phyloP scores from a whole-genome alignment of 306 rosid genomes.

The Quercus mongolica region DNA sequence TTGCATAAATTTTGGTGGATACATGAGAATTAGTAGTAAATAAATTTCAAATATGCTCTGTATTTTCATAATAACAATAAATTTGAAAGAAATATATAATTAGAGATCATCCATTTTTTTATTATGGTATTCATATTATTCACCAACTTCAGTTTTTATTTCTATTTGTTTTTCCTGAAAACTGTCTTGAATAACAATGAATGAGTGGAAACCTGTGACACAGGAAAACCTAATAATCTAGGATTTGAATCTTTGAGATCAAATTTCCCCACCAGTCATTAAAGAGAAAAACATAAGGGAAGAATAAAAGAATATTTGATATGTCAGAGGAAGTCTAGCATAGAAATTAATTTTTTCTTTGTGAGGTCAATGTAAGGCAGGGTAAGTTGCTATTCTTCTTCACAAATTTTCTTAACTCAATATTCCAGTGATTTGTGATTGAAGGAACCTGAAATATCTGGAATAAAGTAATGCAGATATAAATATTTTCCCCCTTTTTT shows the following conservation, averaged over 20 bases:
- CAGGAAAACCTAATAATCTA: neutral
- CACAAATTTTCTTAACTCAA: neutral
- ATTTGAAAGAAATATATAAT: neutral
- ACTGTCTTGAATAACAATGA: neutral
- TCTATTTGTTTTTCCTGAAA: neutral
- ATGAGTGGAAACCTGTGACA: neutral
- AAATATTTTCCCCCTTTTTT: no score
- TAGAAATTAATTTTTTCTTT: neutral
- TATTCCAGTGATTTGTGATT: neutral
- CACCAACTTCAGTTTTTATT: neutral
- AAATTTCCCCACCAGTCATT: neutral
- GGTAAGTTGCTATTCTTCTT: neutral
- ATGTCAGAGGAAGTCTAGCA: neutral
- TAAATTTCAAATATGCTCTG: no score
- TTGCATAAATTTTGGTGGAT: neutral
- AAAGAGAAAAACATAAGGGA: neutral
- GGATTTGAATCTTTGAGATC: neutral
- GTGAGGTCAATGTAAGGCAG: neutral
- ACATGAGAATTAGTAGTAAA: no score
- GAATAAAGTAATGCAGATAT: neutral
- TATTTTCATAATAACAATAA: no score
- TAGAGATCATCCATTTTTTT: neutral
- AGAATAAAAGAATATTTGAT: neutral
- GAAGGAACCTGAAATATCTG: neutral
- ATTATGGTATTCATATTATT: neutral